Percentiles rank a stretch among this genome's conserved stretches.
Evolutionary conservation across 495 filamentous ascomycete species (phyloP).

Genomic region (Cercophora newfieldiana): DNA sequence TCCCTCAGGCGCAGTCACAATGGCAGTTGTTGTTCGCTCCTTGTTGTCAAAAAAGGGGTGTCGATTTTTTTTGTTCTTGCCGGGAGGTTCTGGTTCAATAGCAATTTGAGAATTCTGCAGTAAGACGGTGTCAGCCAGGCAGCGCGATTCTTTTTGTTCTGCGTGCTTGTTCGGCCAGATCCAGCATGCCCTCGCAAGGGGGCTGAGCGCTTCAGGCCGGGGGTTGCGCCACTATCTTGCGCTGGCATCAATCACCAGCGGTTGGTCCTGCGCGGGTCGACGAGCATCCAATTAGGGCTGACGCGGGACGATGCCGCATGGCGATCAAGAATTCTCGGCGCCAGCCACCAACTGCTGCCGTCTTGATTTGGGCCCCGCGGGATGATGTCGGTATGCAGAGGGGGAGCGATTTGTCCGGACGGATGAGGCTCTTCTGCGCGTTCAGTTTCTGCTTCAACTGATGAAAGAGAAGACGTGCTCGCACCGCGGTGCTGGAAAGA

Average conservation of each 20-base stretch:
- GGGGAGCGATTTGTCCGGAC: constrained; percentile 1
- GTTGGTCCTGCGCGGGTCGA: neutral
- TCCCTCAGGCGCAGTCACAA: neutral
- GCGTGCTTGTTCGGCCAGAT: neutral
- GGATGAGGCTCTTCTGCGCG: constrained; percentile 12
- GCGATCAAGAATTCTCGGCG: neutral
- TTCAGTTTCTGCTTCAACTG: neutral
- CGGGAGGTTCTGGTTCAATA: neutral
- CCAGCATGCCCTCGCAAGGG: neutral
- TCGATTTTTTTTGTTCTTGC: neutral
- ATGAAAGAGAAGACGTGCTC: neutral
- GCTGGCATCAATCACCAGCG: neutral
- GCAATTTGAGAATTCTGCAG: neutral
- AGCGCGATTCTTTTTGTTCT: neutral
- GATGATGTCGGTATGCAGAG: neutral
- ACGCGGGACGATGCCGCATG: neutral
- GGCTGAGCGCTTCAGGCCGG: neutral
- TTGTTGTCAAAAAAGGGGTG: neutral
- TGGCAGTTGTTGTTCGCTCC: neutral
- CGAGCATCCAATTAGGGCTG: neutral
- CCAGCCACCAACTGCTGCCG: neutral
- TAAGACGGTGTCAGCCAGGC: constrained; percentile 1
- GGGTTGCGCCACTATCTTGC: constrained; percentile 4
- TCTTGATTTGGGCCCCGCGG: neutral
- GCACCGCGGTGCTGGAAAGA: neutral